Conservation (phyloP, 2,329 filamentous ascomycete species). For the Ceratocystis lukuohia region DNA sequence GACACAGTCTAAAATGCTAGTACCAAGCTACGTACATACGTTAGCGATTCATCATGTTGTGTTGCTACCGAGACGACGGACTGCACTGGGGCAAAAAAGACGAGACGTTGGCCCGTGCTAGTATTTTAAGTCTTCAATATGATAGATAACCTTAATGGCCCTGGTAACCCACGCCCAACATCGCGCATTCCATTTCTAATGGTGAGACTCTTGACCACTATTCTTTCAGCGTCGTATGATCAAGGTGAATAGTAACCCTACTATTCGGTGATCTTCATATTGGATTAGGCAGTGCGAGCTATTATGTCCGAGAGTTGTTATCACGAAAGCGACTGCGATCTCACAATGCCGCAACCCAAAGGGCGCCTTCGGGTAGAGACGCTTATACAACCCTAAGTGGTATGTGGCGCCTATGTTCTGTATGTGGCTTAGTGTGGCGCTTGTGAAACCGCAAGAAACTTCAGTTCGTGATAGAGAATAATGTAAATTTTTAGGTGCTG, state of each 20-base stretch:
- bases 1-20: neutral
- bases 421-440: neutral
- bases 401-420: neutral
- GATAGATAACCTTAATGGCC: neutral
- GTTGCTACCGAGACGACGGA: neutral
- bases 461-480: neutral
- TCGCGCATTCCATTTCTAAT: neutral
- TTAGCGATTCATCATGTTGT: neutral
- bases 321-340: neutral
- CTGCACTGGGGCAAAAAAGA: neutral
- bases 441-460: slow-evolving; percentile 11
- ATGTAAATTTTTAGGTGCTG: neutral
- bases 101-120: neutral
- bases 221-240: neutral
- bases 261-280: too few species aligned
- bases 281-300: neutral
- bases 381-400: too few species aligned
- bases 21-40: neutral
- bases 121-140: neutral
- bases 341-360: too few species aligned
- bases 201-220: neutral
- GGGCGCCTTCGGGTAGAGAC: too few species aligned
- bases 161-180: neutral
- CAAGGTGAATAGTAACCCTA: neutral
- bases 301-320: neutral